Percentiles rank a stretch among this genome's conserved stretches.
Conservation (phyloP, 2,329 filamentous ascomycete species). For the Talaromyces sp. region DNA sequence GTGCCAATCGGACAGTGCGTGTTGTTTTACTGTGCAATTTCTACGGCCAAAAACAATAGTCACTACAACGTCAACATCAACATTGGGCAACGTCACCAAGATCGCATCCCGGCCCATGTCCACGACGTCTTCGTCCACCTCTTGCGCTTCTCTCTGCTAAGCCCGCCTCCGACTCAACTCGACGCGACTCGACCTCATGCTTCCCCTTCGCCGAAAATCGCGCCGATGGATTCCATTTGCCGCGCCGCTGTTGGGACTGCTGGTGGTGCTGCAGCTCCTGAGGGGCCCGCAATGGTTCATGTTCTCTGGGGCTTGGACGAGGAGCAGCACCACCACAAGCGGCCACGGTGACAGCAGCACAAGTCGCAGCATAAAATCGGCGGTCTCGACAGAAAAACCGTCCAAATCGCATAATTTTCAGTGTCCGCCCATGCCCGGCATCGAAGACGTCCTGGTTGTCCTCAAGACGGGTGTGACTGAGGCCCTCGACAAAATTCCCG, state of each 20-base stretch:
- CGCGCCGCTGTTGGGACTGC: conserved; percentile 52
- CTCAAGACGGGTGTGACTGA: conserved; percentile 56
- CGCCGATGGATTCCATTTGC: conserved; percentile 36
- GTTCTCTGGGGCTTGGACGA: background rate
- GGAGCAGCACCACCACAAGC: conserved; percentile 2
- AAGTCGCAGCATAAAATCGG: conserved; percentile 5
- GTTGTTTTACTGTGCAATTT: no score
- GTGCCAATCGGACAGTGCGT: background rate
- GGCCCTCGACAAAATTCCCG: conserved; percentile 48
- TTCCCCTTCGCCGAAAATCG: conserved; percentile 37
- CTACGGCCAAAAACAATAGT: no score
- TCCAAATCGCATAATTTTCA: background rate
- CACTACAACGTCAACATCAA: background rate
- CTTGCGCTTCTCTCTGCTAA: background rate
- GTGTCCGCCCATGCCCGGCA: conserved; percentile 34
- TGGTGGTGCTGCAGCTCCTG: conserved; percentile 54
- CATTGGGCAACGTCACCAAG: background rate
- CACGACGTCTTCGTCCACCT: background rate
- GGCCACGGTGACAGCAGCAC: background rate
- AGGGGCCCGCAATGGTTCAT: conserved; percentile 11
- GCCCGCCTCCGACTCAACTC: background rate
- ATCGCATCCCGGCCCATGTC: background rate
- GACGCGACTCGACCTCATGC: conserved; percentile 20
- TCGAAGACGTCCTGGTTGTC: conserved; percentile 50
- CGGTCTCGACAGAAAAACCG: background rate